Conservation (phyloP, 1,139 yeast species). For the Kluyveromyces marxianus region DNA sequence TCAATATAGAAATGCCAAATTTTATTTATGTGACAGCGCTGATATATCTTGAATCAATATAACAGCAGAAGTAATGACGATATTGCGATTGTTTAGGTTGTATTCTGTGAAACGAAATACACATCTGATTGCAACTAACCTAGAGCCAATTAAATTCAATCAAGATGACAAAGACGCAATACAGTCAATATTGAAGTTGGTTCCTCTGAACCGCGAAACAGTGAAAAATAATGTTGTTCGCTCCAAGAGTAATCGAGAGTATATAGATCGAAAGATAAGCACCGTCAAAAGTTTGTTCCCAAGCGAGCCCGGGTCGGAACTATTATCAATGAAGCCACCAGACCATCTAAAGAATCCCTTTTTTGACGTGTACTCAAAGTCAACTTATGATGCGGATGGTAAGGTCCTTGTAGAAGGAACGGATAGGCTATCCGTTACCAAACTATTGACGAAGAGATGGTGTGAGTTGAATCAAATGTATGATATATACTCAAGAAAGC, state of each 20-base stretch:
- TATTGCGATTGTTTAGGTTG: not conserved
- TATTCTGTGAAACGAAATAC: slow-evolving; percentile 1
- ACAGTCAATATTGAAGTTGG: not conserved
- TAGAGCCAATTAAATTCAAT: not conserved
- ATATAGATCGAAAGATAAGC: slow-evolving; percentile 11
- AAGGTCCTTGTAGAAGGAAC: not conserved
- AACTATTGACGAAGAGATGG: slow-evolving; percentile 42
- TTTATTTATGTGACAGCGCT: no score
- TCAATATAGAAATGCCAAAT: no score
- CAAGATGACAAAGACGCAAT: slow-evolving; percentile 1
- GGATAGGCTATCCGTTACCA: slow-evolving; percentile 35
- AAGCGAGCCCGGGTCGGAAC: not conserved
- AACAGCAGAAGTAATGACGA: not conserved
- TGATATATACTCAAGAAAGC: slow-evolving; percentile 36
- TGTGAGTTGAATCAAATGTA: slow-evolving; percentile 45
- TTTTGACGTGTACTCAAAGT: slow-evolving; percentile 3
- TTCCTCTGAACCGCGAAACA: not conserved
- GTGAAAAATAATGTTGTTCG: not conserved
- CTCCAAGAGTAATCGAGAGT: slow-evolving; percentile 10
- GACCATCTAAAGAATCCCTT: slow-evolving; percentile 1
- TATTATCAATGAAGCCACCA: slow-evolving; percentile 1
- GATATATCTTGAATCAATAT: no score
- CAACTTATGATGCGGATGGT: not conserved
- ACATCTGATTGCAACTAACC: not conserved
- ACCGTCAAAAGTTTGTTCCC: slow-evolving; percentile 1